These are phyloP conservation scores for Tetrahymena elliotti DNA, from an alignment of 73 alveolate genomes.

Conservation along the genomic window DNA sequence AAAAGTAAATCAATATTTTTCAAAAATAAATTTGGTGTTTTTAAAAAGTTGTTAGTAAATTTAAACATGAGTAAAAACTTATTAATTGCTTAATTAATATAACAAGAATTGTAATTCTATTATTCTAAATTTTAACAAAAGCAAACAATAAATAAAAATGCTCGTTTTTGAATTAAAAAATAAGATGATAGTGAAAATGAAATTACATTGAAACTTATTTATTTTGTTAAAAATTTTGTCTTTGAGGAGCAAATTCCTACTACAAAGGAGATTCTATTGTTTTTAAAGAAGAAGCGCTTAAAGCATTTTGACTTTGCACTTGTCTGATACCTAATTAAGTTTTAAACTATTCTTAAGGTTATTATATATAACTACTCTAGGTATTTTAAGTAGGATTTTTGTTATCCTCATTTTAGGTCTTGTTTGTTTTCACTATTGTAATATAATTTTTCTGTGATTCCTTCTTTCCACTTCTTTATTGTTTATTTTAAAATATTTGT, in stretches of 20 bases:
- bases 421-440: neutral
- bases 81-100: too few relatives aligned
- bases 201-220: neutral
- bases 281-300: neutral
- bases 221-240: neutral
- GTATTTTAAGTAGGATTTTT: neutral
- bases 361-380: neutral
- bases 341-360: neutral
- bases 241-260: neutral
- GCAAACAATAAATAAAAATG: too few relatives aligned
- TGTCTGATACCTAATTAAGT: neutral
- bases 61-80: too few relatives aligned
- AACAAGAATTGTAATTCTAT: too few relatives aligned
- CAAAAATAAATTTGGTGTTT: too few relatives aligned
- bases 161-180: too few relatives aligned
- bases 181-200: too few relatives aligned
- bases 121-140: too few relatives aligned
- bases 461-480: neutral
- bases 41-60: too few relatives aligned
- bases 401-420: neutral
- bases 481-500: neutral
- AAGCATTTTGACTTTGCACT: neutral
- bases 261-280: neutral
- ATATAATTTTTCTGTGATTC: neutral
- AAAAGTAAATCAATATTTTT: too few relatives aligned